Base-by-base conservation (phyloP, 2,329 filamentous ascomycete genomes). In the Fusarium denticulatum region DNA sequence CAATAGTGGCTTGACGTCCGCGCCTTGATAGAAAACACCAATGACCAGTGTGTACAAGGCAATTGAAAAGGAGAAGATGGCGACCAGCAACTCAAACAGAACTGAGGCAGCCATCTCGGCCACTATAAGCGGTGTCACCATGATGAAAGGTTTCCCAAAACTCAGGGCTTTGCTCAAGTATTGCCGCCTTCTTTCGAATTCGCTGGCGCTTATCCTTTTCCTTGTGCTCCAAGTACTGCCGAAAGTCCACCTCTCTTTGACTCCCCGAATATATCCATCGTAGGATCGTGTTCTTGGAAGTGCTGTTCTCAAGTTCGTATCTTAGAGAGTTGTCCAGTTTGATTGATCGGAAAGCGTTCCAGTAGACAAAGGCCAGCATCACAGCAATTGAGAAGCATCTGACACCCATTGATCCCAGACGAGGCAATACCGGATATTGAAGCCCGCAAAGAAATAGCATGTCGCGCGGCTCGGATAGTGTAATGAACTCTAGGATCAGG, bases 331-430 rank as follows among this genome's bases (percentile, higher is more conserved):
- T 40, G 18, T 69, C 50, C 28, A 67, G 20, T 39, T 40, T 60
- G 46, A 63, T 71, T n/a, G 62, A 57, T 34, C 63, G 57, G 20
- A 71, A 60, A 11, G 45, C 63, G 20, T 71, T 71, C 69, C 69
- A 71, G 16, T 71, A 72, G 34, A 72, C 30, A 47, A 64, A 64
- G 6, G 26, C 32, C 18, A 69, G 24, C 26, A 69, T 24, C 26
- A 64, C 28, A 53, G 40, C 37, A 42, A 69, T 64, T 14, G 58
- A 50, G 20, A 69, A 52, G 20, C 43, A 52, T 20, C 65, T 69
- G 18, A n/a, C 13, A 7, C 30, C 45, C 30, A 28, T n/a, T 22
- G 28, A 37, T 13, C 15, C n/a, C 18, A 26, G n/a, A 7, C 59
- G 66, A 65, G 30, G 42, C 7, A 28, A 18, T 30, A 11, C 24